Evolutionary conservation across 768 basidiomycete genomes (phyloP).

Genomic region (Rhodotorula toruloides): DNA sequence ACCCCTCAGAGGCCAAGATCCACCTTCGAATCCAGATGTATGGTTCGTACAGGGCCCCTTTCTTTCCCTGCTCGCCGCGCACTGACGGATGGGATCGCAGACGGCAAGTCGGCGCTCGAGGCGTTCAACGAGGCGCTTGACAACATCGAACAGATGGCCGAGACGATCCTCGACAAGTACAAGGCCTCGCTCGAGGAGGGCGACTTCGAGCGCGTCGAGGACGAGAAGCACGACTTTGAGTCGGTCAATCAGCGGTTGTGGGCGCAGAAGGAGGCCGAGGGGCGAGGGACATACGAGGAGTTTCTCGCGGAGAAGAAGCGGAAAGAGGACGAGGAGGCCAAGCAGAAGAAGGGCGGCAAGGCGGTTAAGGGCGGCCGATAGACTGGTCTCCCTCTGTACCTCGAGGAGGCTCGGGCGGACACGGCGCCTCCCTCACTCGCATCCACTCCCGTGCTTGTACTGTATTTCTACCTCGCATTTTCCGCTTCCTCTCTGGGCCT

Average conservation of each 20-base stretch:
- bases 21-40: conserved; percentile 99
- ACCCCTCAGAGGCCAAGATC: conserved; percentile 94
- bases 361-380: conserved; percentile 21
- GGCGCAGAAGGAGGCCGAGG: conserved; percentile 33
- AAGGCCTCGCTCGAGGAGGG: conserved; percentile 26
- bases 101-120: conserved; percentile 66
- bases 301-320: conserved; percentile 18
- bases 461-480: background rate
- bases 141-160: conserved; percentile 38
- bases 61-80: conserved; percentile 8
- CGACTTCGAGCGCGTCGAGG: conserved; percentile 38
- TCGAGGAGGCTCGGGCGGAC: too few relatives aligned
- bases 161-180: conserved; percentile 35
- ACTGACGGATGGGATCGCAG: conserved; percentile 50
- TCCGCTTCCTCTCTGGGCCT: background rate
- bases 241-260: conserved; percentile 28
- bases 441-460: too few relatives aligned
- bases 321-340: conserved; percentile 8
- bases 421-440: background rate
- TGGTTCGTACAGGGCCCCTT: conserved; percentile 56
- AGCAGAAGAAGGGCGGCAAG: conserved; percentile 32
- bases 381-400: background rate
- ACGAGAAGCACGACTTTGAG: conserved; percentile 31
- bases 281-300: conserved; percentile 25
- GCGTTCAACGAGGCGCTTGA: conserved; percentile 37